A percentile compares a stretch with the other conserved stretches of the same genome.
These are phyloP conservation scores for Rubroboletus satanas DNA, from an alignment of 768 basidiomycete species.

Conservation along the genomic window DNA sequence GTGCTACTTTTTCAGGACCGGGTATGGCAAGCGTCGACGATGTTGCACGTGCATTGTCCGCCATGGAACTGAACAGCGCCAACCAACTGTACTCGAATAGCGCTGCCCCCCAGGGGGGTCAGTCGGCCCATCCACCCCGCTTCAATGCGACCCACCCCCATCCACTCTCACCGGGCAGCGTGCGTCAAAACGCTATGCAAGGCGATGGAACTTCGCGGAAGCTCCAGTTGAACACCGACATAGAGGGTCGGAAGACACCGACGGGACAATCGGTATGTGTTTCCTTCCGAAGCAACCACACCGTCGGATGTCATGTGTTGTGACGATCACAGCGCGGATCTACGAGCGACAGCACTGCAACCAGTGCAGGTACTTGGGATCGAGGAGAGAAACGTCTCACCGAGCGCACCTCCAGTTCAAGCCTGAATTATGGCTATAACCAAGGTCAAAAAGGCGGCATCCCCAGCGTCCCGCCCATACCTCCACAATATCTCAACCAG, in stretches of 20 bases:
- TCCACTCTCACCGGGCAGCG: conserved; percentile 37
- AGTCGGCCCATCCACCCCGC: conserved; percentile 62
- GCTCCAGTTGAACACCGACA: conserved; percentile 57
- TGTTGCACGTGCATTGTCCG: conserved; percentile 67
- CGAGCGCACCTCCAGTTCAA: conserved; percentile 64
- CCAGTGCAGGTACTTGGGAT: conserved; percentile 53
- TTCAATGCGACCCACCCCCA: conserved; percentile 53
- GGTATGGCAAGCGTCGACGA: conserved; percentile 56
- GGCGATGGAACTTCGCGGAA: conserved; percentile 41
- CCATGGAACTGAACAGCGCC: conserved; percentile 53
- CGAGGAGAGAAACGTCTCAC: conserved; percentile 58
- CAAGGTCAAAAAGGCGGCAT: conserved; percentile 37
- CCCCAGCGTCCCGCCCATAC: conserved; percentile 70
- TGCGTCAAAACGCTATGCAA: conserved; percentile 40
- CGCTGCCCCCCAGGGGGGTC: conserved; percentile 40
- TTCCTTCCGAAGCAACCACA: conserved; percentile 38
- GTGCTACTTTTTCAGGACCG: conserved; percentile 31
- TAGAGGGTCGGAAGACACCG: conserved; percentile 65
- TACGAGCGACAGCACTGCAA: conserved; percentile 28
- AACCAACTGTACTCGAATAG: conserved; percentile 28
- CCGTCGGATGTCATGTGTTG: conserved; percentile 34
- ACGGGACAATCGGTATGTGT: conserved; percentile 49
- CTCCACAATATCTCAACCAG: conserved; percentile 68
- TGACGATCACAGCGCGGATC: conserved; percentile 36
- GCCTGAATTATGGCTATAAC: conserved; percentile 59